phyloP scores from a whole-genome alignment of 75 land plant genomes.

The Larix kaempferi region DNA sequence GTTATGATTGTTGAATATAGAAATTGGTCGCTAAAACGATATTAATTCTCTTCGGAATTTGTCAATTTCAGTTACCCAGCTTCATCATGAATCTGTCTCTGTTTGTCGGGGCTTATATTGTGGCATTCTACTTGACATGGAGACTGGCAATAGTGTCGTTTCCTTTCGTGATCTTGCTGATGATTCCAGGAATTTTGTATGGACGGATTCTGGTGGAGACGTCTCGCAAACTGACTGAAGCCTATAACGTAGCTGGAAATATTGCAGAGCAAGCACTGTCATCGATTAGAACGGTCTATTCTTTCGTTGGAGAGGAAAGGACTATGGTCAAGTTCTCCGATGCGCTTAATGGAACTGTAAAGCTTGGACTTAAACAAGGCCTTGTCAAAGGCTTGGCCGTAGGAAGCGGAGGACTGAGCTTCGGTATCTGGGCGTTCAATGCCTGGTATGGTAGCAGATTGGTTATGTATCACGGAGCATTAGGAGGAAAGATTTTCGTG shows the following conservation, averaged over 20 bases:
- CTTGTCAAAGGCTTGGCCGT: slow-evolving; percentile 52
- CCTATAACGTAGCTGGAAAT: slow-evolving; percentile 32
- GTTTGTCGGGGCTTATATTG: slow-evolving; percentile 19
- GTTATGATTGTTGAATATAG: too few species aligned
- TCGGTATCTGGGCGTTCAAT: slow-evolving; percentile 41
- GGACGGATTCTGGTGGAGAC: slow-evolving; percentile 21
- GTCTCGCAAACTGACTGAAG: slow-evolving; percentile 7
- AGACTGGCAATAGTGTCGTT: slow-evolving; percentile 19
- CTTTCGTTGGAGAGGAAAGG: slow-evolving; percentile 45
- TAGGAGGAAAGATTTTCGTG: slow-evolving; percentile 30
- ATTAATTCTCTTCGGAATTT: too few species aligned
- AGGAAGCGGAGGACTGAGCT: slow-evolving; percentile 49
- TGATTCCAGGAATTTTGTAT: slow-evolving; percentile 41
- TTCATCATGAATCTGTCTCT: slow-evolving; percentile 25
- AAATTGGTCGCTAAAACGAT: too few species aligned
- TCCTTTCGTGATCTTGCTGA: slow-evolving; percentile 34
- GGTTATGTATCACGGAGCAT: slow-evolving; percentile 25
- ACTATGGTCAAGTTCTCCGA: slow-evolving; percentile 15
- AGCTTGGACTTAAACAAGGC: slow-evolving; percentile 52
- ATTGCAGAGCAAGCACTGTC: slow-evolving; percentile 49
- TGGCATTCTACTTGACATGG: slow-evolving; percentile 23
- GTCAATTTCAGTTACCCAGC: slow-evolving; percentile 33
- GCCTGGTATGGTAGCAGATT: slow-evolving; percentile 38
- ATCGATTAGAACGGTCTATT: slow-evolving; percentile 46
- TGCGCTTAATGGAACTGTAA: slow-evolving; percentile 24